Evolutionary conservation across 108 stramenopile genomes (phyloP).

Genomic region (Stephanodiscus triporus): DNA sequence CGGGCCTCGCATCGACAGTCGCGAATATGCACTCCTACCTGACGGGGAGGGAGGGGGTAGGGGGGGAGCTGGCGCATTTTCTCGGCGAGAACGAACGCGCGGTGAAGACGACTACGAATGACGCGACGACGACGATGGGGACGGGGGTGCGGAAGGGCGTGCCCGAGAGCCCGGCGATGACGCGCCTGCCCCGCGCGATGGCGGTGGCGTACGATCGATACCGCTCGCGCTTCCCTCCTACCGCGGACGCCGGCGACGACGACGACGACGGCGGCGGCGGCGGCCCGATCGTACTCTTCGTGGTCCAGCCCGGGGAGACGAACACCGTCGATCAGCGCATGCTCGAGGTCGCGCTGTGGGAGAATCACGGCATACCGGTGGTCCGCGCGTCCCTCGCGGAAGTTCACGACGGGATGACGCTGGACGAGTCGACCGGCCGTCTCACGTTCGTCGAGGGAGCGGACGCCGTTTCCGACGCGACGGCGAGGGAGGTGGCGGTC

Average conservation of each 20-base stretch:
- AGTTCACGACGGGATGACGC: slow-evolving; percentile 29
- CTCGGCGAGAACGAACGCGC: slow-evolving; percentile 57
- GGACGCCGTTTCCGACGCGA: slow-evolving; percentile 14
- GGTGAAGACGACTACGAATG: slow-evolving; percentile 26
- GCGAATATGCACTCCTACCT: slow-evolving; percentile 75
- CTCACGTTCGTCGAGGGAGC: slow-evolving; percentile 38
- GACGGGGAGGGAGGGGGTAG: slow-evolving; percentile 50
- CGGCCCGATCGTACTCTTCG: slow-evolving; percentile 76
- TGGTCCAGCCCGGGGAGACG: slow-evolving; percentile 95
- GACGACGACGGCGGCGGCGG: not conserved
- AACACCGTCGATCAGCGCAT: slow-evolving; percentile 96
- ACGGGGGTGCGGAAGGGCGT: slow-evolving; percentile 42
- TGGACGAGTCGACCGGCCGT: slow-evolving; percentile 57
- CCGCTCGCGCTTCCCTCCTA: slow-evolving; percentile 28
- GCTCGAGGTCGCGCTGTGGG: slow-evolving; percentile 89
- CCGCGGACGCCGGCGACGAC: slow-evolving; percentile 2
- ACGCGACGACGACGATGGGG: slow-evolving; percentile 13
- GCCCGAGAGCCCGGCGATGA: slow-evolving; percentile 82
- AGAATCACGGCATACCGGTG: slow-evolving; percentile 77
- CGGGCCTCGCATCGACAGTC: slow-evolving; percentile 68
- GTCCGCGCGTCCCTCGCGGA: slow-evolving; percentile 78
- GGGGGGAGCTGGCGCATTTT: slow-evolving; percentile 44
- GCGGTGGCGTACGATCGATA: slow-evolving; percentile 78
- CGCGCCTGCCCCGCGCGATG: slow-evolving; percentile 74
- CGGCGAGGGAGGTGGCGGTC: slow-evolving; percentile 65